phyloP scores from a whole-genome alignment of 2,329 filamentous ascomycete genomes.

The Aspergillus puulaauensis region DNA sequence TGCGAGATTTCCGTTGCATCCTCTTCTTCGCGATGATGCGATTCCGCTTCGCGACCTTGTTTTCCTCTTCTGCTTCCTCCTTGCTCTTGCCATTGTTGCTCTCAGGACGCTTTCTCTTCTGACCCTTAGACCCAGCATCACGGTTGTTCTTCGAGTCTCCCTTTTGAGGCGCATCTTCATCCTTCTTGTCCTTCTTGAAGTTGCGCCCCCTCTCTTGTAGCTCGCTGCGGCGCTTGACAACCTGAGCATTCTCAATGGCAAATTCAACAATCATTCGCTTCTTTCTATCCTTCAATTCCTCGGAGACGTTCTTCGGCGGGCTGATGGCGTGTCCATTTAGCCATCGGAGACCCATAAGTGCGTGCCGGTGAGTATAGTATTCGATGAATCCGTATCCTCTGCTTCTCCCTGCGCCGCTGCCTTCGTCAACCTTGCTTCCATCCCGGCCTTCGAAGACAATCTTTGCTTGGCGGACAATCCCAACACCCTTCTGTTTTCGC shows the following conservation, averaged over 20 bases:
- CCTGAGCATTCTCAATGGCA: conserved; percentile 95
- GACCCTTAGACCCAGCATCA: neutral
- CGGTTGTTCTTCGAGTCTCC: neutral
- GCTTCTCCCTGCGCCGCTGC: conserved; percentile 74
- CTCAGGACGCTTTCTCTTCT: neutral
- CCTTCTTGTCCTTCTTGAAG: neutral
- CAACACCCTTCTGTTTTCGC: conserved; percentile 79
- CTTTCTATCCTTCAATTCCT: conserved; percentile 65
- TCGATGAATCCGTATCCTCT: conserved; percentile 97
- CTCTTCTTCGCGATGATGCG: conserved; percentile 85
- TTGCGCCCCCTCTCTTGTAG: conserved; percentile 30
- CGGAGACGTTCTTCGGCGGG: conserved; percentile 29
- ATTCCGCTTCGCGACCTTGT: conserved; percentile 63
- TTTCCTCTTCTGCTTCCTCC: conserved; percentile 42
- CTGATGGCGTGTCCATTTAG: conserved; percentile 74
- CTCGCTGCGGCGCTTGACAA: conserved; percentile 70
- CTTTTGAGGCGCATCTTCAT: conserved; percentile 3
- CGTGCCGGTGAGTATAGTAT: conserved; percentile 89
- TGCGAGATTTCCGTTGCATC: conserved; percentile 66
- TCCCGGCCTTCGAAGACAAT: conserved; percentile 87
- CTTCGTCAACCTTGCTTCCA: conserved; percentile 79
- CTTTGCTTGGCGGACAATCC: conserved; percentile 88
- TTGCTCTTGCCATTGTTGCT: conserved; percentile 5
- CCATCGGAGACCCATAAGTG: conserved; percentile 91
- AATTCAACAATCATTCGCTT: conserved; percentile 94